phyloP scores from a whole-genome alignment of 208 protist species.

The Leishmania major region DNA sequence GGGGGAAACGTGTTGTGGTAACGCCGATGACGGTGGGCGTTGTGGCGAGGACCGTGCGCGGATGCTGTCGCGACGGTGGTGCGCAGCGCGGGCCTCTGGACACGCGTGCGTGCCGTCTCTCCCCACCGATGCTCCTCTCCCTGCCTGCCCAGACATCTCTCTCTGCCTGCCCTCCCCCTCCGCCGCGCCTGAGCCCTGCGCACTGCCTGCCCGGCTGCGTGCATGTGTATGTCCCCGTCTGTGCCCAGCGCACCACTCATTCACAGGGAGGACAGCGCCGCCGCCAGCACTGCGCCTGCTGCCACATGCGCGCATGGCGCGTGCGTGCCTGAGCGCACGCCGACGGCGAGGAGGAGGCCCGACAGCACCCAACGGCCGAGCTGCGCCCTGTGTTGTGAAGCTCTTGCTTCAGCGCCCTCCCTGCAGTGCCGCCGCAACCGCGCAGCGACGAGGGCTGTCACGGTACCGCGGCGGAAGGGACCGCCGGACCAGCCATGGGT shows the following conservation, averaged over 20 bases:
- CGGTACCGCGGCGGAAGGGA: not conserved
- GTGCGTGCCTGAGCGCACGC: conserved; percentile 2
- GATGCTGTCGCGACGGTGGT: not conserved
- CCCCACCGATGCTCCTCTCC: not conserved
- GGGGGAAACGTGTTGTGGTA: no score
- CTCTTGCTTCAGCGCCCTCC: no score
- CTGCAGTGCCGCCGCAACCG: not conserved
- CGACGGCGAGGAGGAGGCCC: not conserved
- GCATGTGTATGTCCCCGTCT: no score
- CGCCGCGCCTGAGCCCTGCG: no score
- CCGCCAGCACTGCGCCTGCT: not conserved
- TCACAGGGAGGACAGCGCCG: not conserved
- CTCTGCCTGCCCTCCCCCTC: no score
- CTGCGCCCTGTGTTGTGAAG: not conserved
- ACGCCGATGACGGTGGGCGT: no score
- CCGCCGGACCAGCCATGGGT: not conserved
- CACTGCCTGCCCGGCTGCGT: no score
- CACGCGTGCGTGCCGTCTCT: not conserved
- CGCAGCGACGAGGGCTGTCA: not conserved
- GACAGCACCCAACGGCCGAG: not conserved
- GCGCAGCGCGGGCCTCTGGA: not conserved
- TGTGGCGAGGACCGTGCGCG: not conserved
- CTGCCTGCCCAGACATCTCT: not conserved
- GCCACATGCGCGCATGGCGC: not conserved
- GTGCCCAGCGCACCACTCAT: no score